phyloP scores from a whole-genome alignment of 352 stramenopile species.

The Globisporangium emineosum region DNA sequence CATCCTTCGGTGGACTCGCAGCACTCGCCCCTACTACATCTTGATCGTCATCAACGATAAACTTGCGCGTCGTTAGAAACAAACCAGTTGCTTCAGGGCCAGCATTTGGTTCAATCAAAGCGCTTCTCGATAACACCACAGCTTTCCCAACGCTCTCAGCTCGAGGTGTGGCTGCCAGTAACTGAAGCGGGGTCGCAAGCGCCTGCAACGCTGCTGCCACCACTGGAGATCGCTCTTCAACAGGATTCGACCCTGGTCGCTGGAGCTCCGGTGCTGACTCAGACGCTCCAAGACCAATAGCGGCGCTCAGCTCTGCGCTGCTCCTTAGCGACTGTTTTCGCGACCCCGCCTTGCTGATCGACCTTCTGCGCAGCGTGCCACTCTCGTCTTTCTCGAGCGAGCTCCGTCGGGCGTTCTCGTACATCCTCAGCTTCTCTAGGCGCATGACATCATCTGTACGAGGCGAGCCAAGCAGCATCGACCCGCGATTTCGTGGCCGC shows the following conservation, averaged over 20 bases:
- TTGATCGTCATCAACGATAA: background rate
- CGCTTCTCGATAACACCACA: background rate
- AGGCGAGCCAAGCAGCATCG: slow-evolving; percentile 6
- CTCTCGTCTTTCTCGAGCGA: slow-evolving; percentile 20
- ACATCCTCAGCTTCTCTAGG: slow-evolving; percentile 19
- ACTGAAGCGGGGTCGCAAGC: background rate
- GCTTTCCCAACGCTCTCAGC: background rate
- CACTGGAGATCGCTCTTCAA: background rate
- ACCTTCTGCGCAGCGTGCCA: slow-evolving; percentile 16
- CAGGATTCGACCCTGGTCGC: background rate
- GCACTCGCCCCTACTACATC: background rate
- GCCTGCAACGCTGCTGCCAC: too few species aligned
- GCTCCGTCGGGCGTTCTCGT: slow-evolving; percentile 18
- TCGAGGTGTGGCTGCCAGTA: background rate
- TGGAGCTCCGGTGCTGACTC: slow-evolving; percentile 10
- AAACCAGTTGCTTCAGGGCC: background rate
- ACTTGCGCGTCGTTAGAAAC: slow-evolving; percentile 13
- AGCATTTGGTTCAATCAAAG: too few species aligned
- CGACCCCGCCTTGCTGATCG: background rate
- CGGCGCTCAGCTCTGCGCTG: background rate
- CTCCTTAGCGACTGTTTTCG: background rate
- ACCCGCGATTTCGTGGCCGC: slow-evolving; percentile 20
- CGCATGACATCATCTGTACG: slow-evolving; percentile 5
- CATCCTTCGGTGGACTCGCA: background rate
- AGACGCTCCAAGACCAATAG: background rate